Evolutionary conservation across 2,329 filamentous ascomycete species (phyloP).

Genomic region (Hypoxylon sp.): DNA sequence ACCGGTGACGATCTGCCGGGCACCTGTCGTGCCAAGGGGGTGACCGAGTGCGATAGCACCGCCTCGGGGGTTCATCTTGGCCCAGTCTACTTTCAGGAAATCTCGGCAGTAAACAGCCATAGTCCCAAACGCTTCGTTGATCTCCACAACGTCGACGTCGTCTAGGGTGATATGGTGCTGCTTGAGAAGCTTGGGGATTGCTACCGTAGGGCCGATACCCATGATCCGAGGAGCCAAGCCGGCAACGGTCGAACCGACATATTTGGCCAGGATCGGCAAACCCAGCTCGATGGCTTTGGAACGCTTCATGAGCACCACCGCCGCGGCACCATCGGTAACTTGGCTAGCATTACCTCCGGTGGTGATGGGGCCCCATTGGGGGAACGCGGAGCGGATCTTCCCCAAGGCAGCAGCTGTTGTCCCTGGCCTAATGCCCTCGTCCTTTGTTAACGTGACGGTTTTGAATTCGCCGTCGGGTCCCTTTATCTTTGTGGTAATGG

Average conservation of each 20-base stretch:
- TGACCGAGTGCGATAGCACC: conserved; percentile 88
- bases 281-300: conserved; percentile 88
- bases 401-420: conserved; percentile 86
- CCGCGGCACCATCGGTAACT: conserved; percentile 93
- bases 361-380: conserved; percentile 86
- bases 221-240: conserved; percentile 95
- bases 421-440: conserved; percentile 92
- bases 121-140: conserved; percentile 98
- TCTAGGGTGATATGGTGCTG: conserved; percentile 83
- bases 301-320: conserved; percentile 93
- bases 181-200: conserved; percentile 85
- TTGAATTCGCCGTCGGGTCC: conserved; percentile 85
- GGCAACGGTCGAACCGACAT: conserved; percentile 90
- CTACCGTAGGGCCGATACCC: conserved; percentile 87
- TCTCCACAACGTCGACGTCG: conserved; percentile 90
- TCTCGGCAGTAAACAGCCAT: conserved; percentile 97
- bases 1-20: conserved; percentile 89
- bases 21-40: conserved; percentile 83
- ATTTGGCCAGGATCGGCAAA: conserved; percentile 95
- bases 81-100: conserved; percentile 76
- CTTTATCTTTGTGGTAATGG: conserved; percentile 86
- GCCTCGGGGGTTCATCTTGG: conserved; percentile 85
- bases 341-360: conserved; percentile 96
- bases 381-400: conserved; percentile 93
- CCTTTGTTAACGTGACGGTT: conserved; percentile 83